Base-by-base conservation (phyloP, 169 alveolate genomes). In the Cryptosporidium sp. region DNA sequence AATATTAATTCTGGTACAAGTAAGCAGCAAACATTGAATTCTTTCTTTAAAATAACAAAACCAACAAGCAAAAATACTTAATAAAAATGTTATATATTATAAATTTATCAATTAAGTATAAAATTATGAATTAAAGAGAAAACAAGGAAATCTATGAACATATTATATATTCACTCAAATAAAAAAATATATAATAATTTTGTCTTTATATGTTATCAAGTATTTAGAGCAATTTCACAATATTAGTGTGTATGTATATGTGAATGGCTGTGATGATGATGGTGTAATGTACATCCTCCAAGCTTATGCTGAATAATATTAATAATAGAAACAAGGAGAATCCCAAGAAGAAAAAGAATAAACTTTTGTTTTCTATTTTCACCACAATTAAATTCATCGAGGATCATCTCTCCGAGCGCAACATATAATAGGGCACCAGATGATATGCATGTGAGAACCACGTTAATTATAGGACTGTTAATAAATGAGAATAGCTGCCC, bases 351-450 rank as follows among this genome's bases (percentile, higher is more conserved):
- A 41, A 80, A 80, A 12, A 80, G 45, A 2, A 59, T 26, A 29
- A 80, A 80, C 33, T 80, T 80, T 65, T 80, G 87, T 37, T 80
- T 80, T 80, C 87, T 80, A 43, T 80, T 80, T 62, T 80, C 87
- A 39, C 87, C 87, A 65, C 87, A 80, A 21, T 62, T 80, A 37
- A 80, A 80, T 39, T 80, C 87, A 80, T 80, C 87, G 39, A 80
- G 73, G 8, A 80, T 29, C 87, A 80, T 80, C 43, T 80, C 87
- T 59, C 80, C 87, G 9, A 80, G 73, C n/a, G 87, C 87, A 37
- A 80, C 87, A 41, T 80, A 80, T 16, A 80, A 65, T 39, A 80
- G 45, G 35, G 75, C 87, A 41, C 87, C 87, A 1, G 87, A 33
- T 10, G 87, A 80, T 31, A 80, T 65, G 43, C 87, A 80, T 41